Percentiles rank a stretch among this genome's conserved stretches.
phyloP scores from a whole-genome alignment of 139 green algal genomes.

The Chlorella sp. region DNA sequence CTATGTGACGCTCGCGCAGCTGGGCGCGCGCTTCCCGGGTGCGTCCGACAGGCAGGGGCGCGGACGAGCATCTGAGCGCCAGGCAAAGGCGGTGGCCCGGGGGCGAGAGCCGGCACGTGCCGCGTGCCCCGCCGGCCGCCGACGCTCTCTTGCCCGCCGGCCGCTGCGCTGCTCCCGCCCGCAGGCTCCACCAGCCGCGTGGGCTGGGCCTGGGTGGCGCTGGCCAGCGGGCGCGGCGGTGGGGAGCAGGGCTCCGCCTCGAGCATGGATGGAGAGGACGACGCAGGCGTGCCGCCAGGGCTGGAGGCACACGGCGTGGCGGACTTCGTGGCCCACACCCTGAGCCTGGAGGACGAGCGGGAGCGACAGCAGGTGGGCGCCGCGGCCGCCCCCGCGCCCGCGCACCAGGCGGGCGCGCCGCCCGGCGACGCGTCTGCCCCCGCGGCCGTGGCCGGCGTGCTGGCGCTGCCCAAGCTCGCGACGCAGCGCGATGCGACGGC shows the following conservation, averaged over 20 bases:
- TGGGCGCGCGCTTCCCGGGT: slow-evolving; percentile 71
- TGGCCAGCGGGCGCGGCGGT: too few relatives aligned
- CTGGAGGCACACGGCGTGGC: slow-evolving; percentile 41
- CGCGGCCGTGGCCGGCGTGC: neutral
- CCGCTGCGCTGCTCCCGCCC: too few relatives aligned
- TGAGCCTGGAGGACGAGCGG: neutral
- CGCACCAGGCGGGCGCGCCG: neutral
- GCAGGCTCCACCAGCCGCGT: neutral
- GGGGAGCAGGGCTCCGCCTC: too few relatives aligned
- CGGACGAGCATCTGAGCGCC: too few relatives aligned
- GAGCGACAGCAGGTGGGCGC: neutral
- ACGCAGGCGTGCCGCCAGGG: neutral
- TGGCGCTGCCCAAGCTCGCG: neutral
- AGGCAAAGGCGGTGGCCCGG: too few relatives aligned
- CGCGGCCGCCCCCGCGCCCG: neutral
- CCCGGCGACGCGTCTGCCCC: neutral
- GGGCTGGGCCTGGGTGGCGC: slow-evolving; percentile 45
- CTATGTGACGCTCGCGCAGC: slow-evolving; percentile 70
- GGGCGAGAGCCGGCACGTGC: neutral
- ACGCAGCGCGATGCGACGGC: neutral
- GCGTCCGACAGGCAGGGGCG: neutral
- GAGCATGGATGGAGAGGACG: neutral
- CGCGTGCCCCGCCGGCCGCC: neutral
- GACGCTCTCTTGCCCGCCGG: too few relatives aligned
- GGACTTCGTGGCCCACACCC: slow-evolving; percentile 39